Percentiles rank a stretch among this genome's conserved stretches.
Evolutionary conservation across 371 early-diverging fungal species (phyloP).

Genomic region (Catenaria anguillulae): DNA sequence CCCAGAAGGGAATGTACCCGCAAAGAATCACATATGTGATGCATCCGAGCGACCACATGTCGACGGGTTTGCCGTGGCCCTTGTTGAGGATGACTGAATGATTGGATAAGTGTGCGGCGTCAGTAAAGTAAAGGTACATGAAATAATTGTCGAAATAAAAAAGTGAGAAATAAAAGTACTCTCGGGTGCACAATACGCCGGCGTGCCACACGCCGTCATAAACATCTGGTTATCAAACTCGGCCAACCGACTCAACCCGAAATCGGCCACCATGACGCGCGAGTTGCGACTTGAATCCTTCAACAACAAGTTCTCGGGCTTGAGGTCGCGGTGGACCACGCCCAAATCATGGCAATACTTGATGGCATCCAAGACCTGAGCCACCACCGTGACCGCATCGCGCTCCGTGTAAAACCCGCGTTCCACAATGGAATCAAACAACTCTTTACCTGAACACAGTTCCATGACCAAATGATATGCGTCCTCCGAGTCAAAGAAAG

Average conservation of each 20-base stretch:
- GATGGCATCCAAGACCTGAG: conserved; percentile 29
- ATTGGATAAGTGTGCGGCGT: too few species aligned
- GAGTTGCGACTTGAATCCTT: conserved; percentile 22
- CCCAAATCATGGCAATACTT: conserved; percentile 40
- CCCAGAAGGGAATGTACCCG: conserved; percentile 8
- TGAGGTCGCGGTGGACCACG: conserved; percentile 53
- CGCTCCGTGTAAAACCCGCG: conserved; percentile 53
- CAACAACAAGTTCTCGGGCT: conserved; percentile 71
- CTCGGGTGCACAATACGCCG: conserved; percentile 1
- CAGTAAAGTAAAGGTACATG: too few species aligned
- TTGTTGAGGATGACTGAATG: conserved; percentile 41
- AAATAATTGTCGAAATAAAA: too few species aligned
- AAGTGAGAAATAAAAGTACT: too few species aligned
- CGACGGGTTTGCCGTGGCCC: conserved; percentile 76
- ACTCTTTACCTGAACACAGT: conserved; percentile 51
- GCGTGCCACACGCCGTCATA: conserved; percentile 1
- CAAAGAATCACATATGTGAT: conserved; percentile 48
- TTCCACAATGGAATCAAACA: conserved; percentile 74
- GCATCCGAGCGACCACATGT: conserved; percentile 97
- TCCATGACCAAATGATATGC: conserved; percentile 5
- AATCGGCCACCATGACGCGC: conserved; percentile 43
- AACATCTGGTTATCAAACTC: conserved; percentile 2
- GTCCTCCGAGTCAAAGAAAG: background rate
- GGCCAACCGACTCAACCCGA: background rate
- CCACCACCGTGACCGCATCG: conserved; percentile 65